phyloP scores from a whole-genome alignment of 352 stramenopile species.

The Phytophthora palmivora region DNA sequence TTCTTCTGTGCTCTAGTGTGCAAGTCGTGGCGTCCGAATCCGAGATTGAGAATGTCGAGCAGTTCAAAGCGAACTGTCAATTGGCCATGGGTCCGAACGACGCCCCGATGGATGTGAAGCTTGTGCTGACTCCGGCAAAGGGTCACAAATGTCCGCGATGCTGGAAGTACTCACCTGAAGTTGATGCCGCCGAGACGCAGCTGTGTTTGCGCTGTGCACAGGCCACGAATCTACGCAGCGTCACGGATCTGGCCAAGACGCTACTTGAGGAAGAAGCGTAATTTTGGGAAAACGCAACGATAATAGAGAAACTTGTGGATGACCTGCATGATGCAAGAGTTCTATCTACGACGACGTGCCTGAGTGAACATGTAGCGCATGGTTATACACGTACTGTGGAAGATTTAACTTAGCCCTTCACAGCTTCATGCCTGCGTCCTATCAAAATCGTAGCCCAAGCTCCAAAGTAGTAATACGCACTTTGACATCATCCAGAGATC shows the following conservation, averaged over 20 bases:
- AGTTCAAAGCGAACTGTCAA: constrained; percentile 43
- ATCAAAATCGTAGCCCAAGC: no score
- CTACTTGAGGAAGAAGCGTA: constrained; percentile 51
- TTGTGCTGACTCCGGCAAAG: constrained; percentile 65
- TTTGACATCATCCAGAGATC: no score
- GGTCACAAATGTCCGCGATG: constrained; percentile 90
- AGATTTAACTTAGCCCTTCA: no score
- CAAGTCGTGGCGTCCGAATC: constrained; percentile 43
- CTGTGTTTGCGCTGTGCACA: constrained; percentile 63
- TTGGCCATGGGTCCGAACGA: constrained; percentile 45
- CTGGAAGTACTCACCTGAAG: constrained; percentile 84
- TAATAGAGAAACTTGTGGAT: neutral
- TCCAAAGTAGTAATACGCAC: no score
- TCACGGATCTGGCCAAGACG: constrained; percentile 52
- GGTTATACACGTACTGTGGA: no score
- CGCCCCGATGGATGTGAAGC: constrained; percentile 52
- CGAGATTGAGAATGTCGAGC: constrained; percentile 43
- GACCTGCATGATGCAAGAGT: neutral
- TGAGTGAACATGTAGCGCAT: no score
- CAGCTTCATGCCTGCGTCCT: no score
- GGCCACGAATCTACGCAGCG: constrained; percentile 54
- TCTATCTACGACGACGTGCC: no score
- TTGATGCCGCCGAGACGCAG: constrained; percentile 58
- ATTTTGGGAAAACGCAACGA: neutral
- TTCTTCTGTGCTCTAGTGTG: constrained; percentile 77